Evolutionary conservation across 352 stramenopile genomes (phyloP).

Genomic region (Blastocystis sp.): DNA sequence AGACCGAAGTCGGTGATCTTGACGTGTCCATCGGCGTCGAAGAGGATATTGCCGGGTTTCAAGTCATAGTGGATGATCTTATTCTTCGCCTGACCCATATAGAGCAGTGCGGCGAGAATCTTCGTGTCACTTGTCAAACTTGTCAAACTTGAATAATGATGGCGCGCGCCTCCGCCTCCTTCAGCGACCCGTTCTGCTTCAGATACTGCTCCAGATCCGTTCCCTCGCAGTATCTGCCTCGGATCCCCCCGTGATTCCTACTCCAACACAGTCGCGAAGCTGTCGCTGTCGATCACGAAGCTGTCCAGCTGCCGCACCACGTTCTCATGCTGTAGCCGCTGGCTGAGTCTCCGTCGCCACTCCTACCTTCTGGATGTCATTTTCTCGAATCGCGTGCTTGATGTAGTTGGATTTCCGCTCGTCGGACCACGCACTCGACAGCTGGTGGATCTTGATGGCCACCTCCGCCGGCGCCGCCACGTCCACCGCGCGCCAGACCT

Average conservation of each 20-base stretch:
- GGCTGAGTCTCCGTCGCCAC: neutral
- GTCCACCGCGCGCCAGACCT: slow-evolving; percentile 72
- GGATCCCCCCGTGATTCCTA: too few species aligned
- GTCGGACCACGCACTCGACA: slow-evolving; percentile 75
- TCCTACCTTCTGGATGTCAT: slow-evolving; percentile 72
- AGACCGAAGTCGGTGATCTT: slow-evolving; percentile 83
- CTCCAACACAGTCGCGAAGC: slow-evolving; percentile 81
- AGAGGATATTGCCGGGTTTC: slow-evolving; percentile 83
- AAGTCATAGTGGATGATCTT: slow-evolving; percentile 83
- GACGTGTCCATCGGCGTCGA: slow-evolving; percentile 74
- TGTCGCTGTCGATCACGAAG: slow-evolving; percentile 80
- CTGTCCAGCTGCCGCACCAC: slow-evolving; percentile 79
- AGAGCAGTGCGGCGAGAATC: slow-evolving; percentile 18
- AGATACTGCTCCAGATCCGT: slow-evolving; percentile 74
- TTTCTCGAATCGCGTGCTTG: slow-evolving; percentile 80
- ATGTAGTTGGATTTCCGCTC: slow-evolving; percentile 78
- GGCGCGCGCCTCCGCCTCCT: slow-evolving; percentile 71
- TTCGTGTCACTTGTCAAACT: neutral
- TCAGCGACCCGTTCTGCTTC: slow-evolving; percentile 68
- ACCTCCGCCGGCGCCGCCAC: slow-evolving; percentile 68
- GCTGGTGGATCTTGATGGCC: slow-evolving; percentile 80
- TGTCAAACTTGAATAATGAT: slow-evolving; percentile 72
- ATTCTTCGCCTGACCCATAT: slow-evolving; percentile 14
- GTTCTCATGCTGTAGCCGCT: slow-evolving; percentile 69
- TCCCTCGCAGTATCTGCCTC: slow-evolving; percentile 72